phyloP scores from a whole-genome alignment of 345 rosid species.

The Lepidium aucheri region DNA sequence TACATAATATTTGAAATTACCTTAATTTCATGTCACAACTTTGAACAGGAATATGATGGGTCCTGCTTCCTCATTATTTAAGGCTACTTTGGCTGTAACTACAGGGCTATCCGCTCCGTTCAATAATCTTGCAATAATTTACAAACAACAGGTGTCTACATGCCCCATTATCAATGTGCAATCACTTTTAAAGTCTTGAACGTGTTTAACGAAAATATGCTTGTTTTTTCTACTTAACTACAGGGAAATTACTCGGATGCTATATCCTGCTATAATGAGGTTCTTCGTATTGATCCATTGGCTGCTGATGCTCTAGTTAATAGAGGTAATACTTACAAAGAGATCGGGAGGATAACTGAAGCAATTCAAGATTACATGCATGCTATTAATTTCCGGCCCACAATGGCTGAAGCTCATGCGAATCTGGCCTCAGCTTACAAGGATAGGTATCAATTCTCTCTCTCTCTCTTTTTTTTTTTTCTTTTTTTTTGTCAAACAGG shows the following conservation, averaged over 20 bases:
- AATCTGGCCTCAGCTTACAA: constrained; percentile 99
- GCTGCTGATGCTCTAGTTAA: constrained; percentile 99
- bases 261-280: constrained; percentile 95
- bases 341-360: constrained; percentile 88
- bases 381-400: constrained; percentile 75
- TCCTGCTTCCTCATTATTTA: constrained; percentile 78
- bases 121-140: constrained; percentile 90
- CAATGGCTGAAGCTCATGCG: constrained; percentile 99
- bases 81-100: constrained; percentile 85
- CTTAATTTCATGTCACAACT: background rate
- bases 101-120: constrained; percentile 97
- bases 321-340: constrained; percentile 95
- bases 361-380: constrained; percentile 89
- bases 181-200: background rate
- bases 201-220: background rate
- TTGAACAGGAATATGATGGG: constrained; percentile 67
- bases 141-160: constrained; percentile 81
- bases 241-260: constrained; percentile 96
- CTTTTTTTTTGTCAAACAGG: too few species aligned
- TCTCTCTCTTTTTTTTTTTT: too few species aligned
- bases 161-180: background rate
- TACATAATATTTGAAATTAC: background rate
- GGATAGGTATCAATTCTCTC: constrained; percentile 63
- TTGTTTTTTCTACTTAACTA: constrained; percentile 1
- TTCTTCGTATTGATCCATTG: constrained; percentile 90